phyloP scores from a whole-genome alignment of 306 rosid species.

The Dryas alaskensis region DNA sequence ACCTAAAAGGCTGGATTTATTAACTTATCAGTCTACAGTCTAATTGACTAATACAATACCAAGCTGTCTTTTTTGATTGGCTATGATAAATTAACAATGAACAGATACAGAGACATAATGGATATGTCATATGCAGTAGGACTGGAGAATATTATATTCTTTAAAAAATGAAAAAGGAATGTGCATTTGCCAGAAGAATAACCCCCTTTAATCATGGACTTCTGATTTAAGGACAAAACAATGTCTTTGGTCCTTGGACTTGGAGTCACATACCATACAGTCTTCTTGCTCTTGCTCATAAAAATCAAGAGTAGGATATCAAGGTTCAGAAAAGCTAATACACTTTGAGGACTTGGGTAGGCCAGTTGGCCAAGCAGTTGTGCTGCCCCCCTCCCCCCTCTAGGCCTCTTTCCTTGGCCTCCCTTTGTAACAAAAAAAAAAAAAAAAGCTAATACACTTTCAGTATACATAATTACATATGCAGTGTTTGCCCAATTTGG shows the following conservation, averaged over 20 bases:
- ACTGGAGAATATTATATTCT: background rate
- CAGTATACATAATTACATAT: background rate
- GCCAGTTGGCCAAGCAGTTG: too few relatives aligned
- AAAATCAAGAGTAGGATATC: background rate
- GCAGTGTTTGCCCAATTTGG: background rate
- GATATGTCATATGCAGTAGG: background rate
- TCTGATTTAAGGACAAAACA: background rate
- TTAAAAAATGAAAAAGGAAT: background rate
- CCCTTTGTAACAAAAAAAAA: too few relatives aligned
- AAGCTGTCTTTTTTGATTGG: too few relatives aligned
- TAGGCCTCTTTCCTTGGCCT: too few relatives aligned
- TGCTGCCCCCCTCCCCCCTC: too few relatives aligned
- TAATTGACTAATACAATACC: too few relatives aligned
- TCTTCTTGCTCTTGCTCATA: background rate
- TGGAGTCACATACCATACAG: background rate
- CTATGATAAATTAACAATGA: background rate
- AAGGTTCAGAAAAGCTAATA: background rate
- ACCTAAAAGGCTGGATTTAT: too few relatives aligned
- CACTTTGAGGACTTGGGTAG: too few relatives aligned
- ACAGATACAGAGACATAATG: background rate
- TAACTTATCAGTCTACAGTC: background rate
- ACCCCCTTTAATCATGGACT: background rate
- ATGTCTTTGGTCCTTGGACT: background rate
- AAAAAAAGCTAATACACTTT: background rate
- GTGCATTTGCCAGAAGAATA: slow-evolving; percentile 8